Percentiles rank a stretch among this genome's conserved stretches.
Evolutionary conservation across 345 rosid species (phyloP).

Genomic region (Combretum micranthum): DNA sequence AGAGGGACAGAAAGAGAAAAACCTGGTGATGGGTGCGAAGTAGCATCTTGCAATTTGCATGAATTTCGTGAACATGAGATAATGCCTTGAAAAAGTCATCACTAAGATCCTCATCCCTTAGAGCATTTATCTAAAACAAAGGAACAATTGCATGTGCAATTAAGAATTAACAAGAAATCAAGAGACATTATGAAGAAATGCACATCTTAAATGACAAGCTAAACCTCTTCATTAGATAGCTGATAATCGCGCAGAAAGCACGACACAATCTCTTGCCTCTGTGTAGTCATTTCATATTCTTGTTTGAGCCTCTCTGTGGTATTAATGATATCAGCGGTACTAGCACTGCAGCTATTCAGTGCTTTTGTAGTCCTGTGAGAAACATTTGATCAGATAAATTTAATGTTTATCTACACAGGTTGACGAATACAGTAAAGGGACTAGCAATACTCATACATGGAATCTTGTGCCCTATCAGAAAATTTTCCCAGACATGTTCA

Average conservation of each 20-base stretch:
- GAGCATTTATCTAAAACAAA: slow-evolving; percentile 57
- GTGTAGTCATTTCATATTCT: slow-evolving; percentile 82
- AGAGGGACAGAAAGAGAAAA: neutral
- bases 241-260: slow-evolving; percentile 97
- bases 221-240: slow-evolving; percentile 84
- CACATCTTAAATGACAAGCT: slow-evolving; percentile 4
- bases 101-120: slow-evolving; percentile 79
- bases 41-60: slow-evolving; percentile 86
- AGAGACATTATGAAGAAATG: too few relatives aligned
- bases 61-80: slow-evolving; percentile 91
- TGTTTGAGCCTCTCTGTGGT: slow-evolving; percentile 94
- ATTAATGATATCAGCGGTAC: slow-evolving; percentile 78
- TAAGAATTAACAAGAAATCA: neutral
- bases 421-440: too few relatives aligned
- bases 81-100: slow-evolving; percentile 92
- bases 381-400: neutral
- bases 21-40: slow-evolving; percentile 98
- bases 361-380: slow-evolving; percentile 69
- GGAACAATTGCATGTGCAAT: neutral
- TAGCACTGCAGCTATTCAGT: slow-evolving; percentile 70
- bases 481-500: too few relatives aligned
- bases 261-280: slow-evolving; percentile 85
- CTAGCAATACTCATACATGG: too few relatives aligned
- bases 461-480: too few relatives aligned
- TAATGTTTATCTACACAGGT: slow-evolving; percentile 1